Conservation (phyloP, 805 yeast species). For the Candida pseudoglaebosa region DNA sequence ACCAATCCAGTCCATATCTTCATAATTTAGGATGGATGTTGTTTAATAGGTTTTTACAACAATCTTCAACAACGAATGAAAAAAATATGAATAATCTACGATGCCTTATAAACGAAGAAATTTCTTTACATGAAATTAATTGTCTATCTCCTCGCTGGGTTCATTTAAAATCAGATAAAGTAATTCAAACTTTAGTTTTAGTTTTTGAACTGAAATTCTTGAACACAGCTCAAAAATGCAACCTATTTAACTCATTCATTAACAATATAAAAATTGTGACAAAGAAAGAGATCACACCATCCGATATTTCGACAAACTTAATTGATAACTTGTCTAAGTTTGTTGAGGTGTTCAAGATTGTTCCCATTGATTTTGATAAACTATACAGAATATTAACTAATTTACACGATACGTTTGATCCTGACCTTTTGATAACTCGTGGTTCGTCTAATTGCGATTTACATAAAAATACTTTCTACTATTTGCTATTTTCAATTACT, state of each 20-base stretch:
- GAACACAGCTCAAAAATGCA: conserved; percentile 20
- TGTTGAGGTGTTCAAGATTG: conserved; percentile 17
- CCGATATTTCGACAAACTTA: conserved; percentile 29
- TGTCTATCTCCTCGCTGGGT: conserved; percentile 34
- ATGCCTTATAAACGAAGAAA: conserved; percentile 30
- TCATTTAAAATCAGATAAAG: conserved; percentile 24
- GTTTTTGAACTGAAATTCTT: conserved; percentile 22
- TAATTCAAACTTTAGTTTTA: conserved; percentile 22
- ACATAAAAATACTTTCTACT: neutral
- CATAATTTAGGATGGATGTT: conserved; percentile 28
- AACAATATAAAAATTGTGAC: conserved; percentile 21
- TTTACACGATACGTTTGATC: conserved; percentile 32
- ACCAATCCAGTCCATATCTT: conserved; percentile 20
- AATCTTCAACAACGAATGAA: conserved; percentile 15
- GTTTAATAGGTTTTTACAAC: conserved; percentile 22
- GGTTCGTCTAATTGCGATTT: neutral
- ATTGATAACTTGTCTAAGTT: conserved; percentile 29
- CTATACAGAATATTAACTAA: conserved; percentile 21
- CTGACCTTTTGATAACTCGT: conserved; percentile 16
- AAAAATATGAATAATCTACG: conserved; percentile 22
- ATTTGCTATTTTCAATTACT: neutral
- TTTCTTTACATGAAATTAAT: conserved; percentile 26
- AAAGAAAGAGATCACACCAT: conserved; percentile 26
- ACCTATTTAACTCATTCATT: conserved; percentile 21
- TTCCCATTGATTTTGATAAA: conserved; percentile 15